Percentiles rank a stretch among this genome's conserved stretches.
Conservation (phyloP, 2,329 filamentous ascomycete genomes). For the Ascosphaera pollenicola region DNA sequence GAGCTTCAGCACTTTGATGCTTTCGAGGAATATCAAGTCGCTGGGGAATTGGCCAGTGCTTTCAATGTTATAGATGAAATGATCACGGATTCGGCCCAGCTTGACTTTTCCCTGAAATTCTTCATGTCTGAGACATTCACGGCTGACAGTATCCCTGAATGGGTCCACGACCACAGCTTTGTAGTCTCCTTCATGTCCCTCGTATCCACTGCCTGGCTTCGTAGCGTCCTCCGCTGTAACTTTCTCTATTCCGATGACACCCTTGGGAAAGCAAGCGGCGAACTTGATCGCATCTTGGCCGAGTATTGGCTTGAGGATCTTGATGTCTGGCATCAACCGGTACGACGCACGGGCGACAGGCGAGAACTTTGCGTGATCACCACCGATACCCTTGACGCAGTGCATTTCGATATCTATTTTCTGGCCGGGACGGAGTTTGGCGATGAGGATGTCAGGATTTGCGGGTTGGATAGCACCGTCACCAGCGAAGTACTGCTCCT, state of each 20-base stretch:
- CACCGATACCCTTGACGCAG: conserved; percentile 82
- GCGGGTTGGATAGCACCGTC: conserved; percentile 48
- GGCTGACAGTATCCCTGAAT: conserved; percentile 86
- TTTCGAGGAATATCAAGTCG: conserved; percentile 80
- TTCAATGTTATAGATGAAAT: conserved; percentile 94
- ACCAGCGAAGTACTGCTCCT: conserved; percentile 44
- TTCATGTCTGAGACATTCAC: conserved; percentile 73
- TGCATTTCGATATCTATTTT: conserved; percentile 71
- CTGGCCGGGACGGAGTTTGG: conserved; percentile 83
- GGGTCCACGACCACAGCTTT: conserved; percentile 76
- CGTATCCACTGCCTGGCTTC: conserved; percentile 39
- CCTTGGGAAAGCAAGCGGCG: conserved; percentile 64
- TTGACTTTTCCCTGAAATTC: conserved; percentile 95
- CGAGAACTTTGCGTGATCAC: conserved; percentile 92
- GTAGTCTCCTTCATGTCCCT: conserved; percentile 52
- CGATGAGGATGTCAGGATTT: conserved; percentile 82
- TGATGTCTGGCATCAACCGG: conserved; percentile 70
- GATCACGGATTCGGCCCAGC: conserved; percentile 71
- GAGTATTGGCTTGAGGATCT: conserved; percentile 62
- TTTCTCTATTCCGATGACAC: conserved; percentile 62
- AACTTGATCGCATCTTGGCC: conserved; percentile 80
- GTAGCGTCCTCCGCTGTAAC: conserved; percentile 46
- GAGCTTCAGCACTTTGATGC: conserved; percentile 60
- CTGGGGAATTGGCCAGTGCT: conserved; percentile 90
- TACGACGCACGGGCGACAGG: conserved; percentile 91